These are phyloP conservation scores for Solanum virginianum DNA, from an alignment of 257 asterid species.

Conservation along the genomic window DNA sequence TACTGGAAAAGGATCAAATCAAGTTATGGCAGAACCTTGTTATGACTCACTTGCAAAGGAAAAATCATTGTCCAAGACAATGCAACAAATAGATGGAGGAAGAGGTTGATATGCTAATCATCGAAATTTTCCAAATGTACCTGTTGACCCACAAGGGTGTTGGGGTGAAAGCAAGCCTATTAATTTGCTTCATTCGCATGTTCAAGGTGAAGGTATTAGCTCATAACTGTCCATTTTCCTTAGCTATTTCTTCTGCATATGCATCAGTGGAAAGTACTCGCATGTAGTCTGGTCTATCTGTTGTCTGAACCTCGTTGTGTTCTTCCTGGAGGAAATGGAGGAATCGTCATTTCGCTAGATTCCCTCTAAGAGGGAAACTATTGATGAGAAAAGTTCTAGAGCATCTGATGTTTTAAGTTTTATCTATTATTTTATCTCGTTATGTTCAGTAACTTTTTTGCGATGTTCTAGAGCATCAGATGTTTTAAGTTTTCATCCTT, in stretches of 20 bases:
- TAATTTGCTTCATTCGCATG: constrained; percentile 20
- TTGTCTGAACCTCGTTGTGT: neutral
- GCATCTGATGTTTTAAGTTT: neutral
- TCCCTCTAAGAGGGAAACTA: neutral
- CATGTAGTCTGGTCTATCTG: neutral
- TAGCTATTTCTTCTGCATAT: no score
- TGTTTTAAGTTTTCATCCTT: neutral
- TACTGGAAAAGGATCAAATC: no score
- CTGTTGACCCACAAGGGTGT: constrained; percentile 31
- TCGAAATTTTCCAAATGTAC: constrained; percentile 7
- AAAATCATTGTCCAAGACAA: no score
- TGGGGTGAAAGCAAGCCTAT: constrained; percentile 40
- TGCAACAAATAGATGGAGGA: no score
- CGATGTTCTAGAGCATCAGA: neutral
- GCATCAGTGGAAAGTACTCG: neutral
- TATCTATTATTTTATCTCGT: neutral
- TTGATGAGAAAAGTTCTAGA: neutral
- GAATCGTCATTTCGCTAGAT: no score
- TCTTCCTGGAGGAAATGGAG: neutral
- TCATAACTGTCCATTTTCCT: neutral
- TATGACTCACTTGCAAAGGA: no score
- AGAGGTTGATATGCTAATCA: neutral
- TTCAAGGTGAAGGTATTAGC: constrained; percentile 47
- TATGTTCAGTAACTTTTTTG: neutral
- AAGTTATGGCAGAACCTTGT: no score